Base-by-base conservation (phyloP, 345 rosid species). In the Linum tenue region DNA sequence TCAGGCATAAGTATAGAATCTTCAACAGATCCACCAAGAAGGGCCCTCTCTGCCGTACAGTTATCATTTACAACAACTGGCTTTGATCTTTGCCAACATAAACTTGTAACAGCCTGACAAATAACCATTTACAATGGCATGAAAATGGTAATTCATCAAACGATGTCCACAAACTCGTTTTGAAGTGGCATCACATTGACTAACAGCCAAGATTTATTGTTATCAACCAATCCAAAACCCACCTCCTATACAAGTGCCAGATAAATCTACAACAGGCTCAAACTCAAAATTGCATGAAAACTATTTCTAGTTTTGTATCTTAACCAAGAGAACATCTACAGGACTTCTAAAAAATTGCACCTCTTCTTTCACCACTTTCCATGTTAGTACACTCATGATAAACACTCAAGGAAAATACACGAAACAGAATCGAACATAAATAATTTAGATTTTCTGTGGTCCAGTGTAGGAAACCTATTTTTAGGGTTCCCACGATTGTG, bases 21-120 rank as follows among this genome's bases (percentile, higher is more conserved):
- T 67, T 88, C 97, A 70, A 77, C 82, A 61, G 88, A 74, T 66
- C 86, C 89, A 72, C 99, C 99, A 69, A 94, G 71, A 78, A 94
- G 96, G 81, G 89, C 97, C 76, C 82, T 85, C 82, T 91, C 99
- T 48, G 87, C 77, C 51, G 81, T 78, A 77, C 88, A 85, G 69
- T 65, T 43, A 77, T 94, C 97, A 74, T 87, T 89, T 64, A 94
- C 86, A 62, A 77, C 63, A 67, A 85, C 82, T 65, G 97, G 89
- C 83, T 91, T 90, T 66, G 90, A 86, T 82, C 96, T 88, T 81
- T 94, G 97, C 97, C 96, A 94, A 77, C 96, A 85, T 71, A 94
- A 84, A 80, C 97, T 88, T 59, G 96, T 76, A 68, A 94, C 92
- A 56, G 90, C 97, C 99, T 94, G 82, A 69, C 64, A 31, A 73